phyloP scores from a whole-genome alignment of 169 alveolate genomes.

The Condylostoma magnum region DNA sequence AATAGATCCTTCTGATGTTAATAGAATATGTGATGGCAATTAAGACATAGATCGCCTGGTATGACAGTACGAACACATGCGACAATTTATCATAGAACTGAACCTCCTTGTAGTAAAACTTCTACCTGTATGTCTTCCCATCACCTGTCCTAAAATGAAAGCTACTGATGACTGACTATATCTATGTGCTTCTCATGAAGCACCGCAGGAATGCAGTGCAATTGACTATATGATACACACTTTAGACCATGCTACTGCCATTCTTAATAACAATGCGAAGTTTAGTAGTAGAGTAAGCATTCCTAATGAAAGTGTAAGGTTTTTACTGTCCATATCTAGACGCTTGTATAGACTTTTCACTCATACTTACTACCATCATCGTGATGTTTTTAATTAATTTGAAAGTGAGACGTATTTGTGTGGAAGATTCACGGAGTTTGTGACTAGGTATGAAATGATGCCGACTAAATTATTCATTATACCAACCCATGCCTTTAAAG shows the following conservation, averaged over 20 bases:
- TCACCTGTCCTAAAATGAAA: slow-evolving; percentile 85
- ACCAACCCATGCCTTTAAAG: slow-evolving; percentile 38
- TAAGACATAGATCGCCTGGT: slow-evolving; percentile 72
- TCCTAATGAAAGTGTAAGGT: slow-evolving; percentile 55
- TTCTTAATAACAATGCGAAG: slow-evolving; percentile 69
- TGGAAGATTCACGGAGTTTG: slow-evolving; percentile 87
- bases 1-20: slow-evolving; percentile 70
- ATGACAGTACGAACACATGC: slow-evolving; percentile 90
- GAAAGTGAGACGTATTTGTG: slow-evolving; percentile 84
- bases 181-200: slow-evolving; percentile 88
- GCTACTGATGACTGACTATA: slow-evolving; percentile 90
- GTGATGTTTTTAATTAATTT: slow-evolving; percentile 74
- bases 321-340: slow-evolving; percentile 65
- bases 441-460: slow-evolving; percentile 46
- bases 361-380: slow-evolving; percentile 84
- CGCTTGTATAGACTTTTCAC: slow-evolving; percentile 78
- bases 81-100: slow-evolving; percentile 85
- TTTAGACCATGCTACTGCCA: slow-evolving; percentile 81
- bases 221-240: slow-evolving; percentile 91
- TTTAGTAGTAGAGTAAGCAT: slow-evolving; percentile 62
- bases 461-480: slow-evolving; percentile 32
- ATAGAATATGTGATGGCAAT: slow-evolving; percentile 79
- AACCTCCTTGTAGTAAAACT: slow-evolving; percentile 79
- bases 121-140: slow-evolving; percentile 75
- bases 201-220: slow-evolving; percentile 89